A percentile compares a stretch with the other conserved stretches of the same genome.
Evolutionary conservation across 1,284 basidiomycete genomes (phyloP).

Genomic region (Agroathelia rolfsii): DNA sequence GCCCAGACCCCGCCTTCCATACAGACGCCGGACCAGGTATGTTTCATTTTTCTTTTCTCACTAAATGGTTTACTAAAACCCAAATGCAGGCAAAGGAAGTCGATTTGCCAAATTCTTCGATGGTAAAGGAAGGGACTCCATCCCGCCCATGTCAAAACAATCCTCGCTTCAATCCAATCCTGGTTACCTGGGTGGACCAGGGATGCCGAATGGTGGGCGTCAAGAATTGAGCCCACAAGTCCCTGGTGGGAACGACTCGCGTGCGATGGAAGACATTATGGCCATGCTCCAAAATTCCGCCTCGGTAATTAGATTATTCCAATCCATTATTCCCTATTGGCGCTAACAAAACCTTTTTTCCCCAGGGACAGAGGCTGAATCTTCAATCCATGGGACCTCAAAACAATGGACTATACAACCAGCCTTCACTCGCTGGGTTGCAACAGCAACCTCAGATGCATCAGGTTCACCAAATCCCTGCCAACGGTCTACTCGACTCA

Average conservation of each 20-base stretch:
- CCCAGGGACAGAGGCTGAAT: conserved; percentile 20
- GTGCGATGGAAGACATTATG: conserved; percentile 67
- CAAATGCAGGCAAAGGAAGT: conserved; percentile 56
- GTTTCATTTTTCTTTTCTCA: no score
- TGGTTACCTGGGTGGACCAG: no score
- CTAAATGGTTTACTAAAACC: no score
- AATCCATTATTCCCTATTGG: conserved; percentile 14
- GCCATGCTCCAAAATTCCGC: conserved; percentile 61
- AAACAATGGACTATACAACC: conserved; percentile 6
- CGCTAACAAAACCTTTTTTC: conserved; percentile 17
- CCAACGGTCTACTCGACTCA: conserved; percentile 44
- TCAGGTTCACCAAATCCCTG: conserved; percentile 21
- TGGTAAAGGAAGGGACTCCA: conserved; percentile 45
- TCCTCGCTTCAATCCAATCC: no score
- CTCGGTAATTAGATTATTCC: conserved; percentile 34
- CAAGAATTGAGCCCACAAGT: no score
- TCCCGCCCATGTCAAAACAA: no score
- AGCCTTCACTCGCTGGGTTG: conserved; percentile 19
- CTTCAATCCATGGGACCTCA: conserved; percentile 17
- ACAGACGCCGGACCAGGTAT: conserved; percentile 1
- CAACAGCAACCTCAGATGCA: conserved; percentile 37
- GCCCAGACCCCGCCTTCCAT: background rate
- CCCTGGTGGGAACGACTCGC: conserved; percentile 32
- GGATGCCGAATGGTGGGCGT: no score
- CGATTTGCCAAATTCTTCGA: conserved; percentile 80